Base-by-base conservation (phyloP, 352 stramenopile species). In the Phytophthora agathidicida region DNA sequence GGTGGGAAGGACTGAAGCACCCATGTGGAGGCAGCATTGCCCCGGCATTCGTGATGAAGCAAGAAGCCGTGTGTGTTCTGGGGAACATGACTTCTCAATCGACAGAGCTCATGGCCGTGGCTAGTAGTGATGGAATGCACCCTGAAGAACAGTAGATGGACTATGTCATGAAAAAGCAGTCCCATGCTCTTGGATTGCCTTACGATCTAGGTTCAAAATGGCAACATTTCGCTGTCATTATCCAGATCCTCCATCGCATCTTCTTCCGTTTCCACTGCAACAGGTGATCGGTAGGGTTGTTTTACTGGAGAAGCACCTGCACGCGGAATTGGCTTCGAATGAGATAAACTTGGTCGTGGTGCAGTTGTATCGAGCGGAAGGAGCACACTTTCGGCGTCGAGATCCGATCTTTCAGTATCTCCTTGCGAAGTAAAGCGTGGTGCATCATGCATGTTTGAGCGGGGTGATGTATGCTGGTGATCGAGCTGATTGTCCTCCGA, bases 21-120 rank as follows among this genome's bases (percentile, higher is more conserved):
- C 39, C 55, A 7, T 88, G 76, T 52, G 77, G 77, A n/a, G 75
- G 66, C 2, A 54, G 44, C 17, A 19, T 86, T 11, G 20, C 41
- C 7, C 77, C 83, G 9, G 71, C 62, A 9, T 89, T 89, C 43
- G 53, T 73, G 11, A 65, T 93, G 32, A 73, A 86, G 26, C 81
- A 70, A 36, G 57, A 52, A 14, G 66, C 77, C 5, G 50, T 91
- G 5, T 78, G 79, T 28, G 49, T 77, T n/a, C 46, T 89, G 5
- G 80, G 80, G 11, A 80, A 69, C 11, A 60, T 86, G 31, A 73
- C 68, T 4, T 65, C 58, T 2, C 64, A 62, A 33, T 68, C 68
- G 19, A 56, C 38, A 28, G 48, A 71, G 24, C 55, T 63, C 20
- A 57, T 70, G 47, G 41, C 27, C 10, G 30, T 26, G 36, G 53